Conservation (phyloP, 1,139 yeast species). For the Candida freyschussii region DNA sequence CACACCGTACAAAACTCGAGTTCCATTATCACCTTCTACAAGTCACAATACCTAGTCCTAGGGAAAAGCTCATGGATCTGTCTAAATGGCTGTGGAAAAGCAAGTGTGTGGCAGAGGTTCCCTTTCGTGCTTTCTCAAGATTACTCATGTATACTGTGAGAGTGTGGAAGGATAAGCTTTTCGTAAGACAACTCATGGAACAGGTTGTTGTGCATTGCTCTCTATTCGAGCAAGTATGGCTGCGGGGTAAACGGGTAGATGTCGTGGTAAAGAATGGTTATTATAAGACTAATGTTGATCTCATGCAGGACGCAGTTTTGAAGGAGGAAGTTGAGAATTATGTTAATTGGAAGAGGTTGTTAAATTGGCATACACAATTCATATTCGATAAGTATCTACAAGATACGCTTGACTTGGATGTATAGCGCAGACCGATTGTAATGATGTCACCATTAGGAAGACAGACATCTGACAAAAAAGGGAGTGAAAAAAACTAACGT, state of each 20-base stretch:
- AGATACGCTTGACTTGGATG: slow-evolving; percentile 6
- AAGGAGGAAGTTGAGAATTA: slow-evolving; percentile 13
- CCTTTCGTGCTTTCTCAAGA: slow-evolving; percentile 17
- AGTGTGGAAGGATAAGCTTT: slow-evolving; percentile 13
- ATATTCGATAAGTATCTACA: slow-evolving; percentile 14
- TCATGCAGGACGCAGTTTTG: slow-evolving; percentile 11
- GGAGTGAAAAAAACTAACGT: too few species aligned
- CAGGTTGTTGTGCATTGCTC: slow-evolving; percentile 19
- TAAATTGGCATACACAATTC: slow-evolving; percentile 20
- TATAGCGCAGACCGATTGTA: too few species aligned
- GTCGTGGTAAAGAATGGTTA: slow-evolving; percentile 14
- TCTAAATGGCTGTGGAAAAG: slow-evolving; percentile 22
- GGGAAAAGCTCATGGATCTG: slow-evolving; percentile 10
- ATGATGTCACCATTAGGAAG: too few species aligned
- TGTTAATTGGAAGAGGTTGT: slow-evolving; percentile 19
- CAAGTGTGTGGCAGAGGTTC: slow-evolving; percentile 17
- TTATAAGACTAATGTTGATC: slow-evolving; percentile 9
- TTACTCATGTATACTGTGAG: slow-evolving; percentile 12
- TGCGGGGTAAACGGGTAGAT: slow-evolving; percentile 10
- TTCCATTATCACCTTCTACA: slow-evolving; percentile 7
- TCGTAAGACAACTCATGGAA: slow-evolving; percentile 16
- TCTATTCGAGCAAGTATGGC: slow-evolving; percentile 14
- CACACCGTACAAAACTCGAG: slow-evolving; percentile 2
- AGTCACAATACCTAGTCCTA: slow-evolving; percentile 8
- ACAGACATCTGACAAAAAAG: too few species aligned